These are phyloP conservation scores for Boechera retrofracta DNA, from an alignment of 345 rosid genomes.

Conservation along the genomic window DNA sequence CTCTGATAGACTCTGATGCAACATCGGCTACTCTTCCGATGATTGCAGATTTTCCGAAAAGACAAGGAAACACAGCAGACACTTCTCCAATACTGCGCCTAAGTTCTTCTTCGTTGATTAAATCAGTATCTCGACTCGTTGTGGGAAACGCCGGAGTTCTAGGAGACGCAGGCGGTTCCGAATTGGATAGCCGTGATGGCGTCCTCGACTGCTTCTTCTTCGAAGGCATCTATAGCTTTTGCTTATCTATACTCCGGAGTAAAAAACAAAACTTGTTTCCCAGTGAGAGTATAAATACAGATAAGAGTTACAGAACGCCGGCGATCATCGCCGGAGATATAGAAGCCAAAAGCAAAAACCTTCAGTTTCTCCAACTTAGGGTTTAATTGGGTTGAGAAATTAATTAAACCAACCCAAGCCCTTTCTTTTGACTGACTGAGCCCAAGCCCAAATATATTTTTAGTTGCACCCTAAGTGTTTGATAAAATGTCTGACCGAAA, in stretches of 20 bases:
- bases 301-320: not conserved
- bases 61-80: slow-evolving; percentile 55
- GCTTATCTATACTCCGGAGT: not conserved
- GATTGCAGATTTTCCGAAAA: slow-evolving; percentile 63
- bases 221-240: slow-evolving; percentile 64
- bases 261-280: not conserved
- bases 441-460: slow-evolving; percentile 24
- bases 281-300: not conserved
- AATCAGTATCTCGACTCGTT: slow-evolving; percentile 36
- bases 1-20: slow-evolving; percentile 50
- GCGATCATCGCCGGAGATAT: slow-evolving; percentile 34
- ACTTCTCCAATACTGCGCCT: slow-evolving; percentile 56
- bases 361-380: slow-evolving; percentile 14
- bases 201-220: slow-evolving; percentile 66
- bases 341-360: slow-evolving; percentile 17
- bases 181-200: slow-evolving; percentile 55
- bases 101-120: slow-evolving; percentile 41
- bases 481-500: not conserved
- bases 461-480: not conserved
- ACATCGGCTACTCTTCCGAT: slow-evolving; percentile 58
- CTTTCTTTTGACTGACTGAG: not conserved
- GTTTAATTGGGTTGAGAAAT: slow-evolving; percentile 7
- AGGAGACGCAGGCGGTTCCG: slow-evolving; percentile 59
- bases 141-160: slow-evolving; percentile 50
- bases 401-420: not conserved